Base-by-base conservation (phyloP, 495 filamentous ascomycete genomes). In the Rostrohypoxylon terebratum region DNA sequence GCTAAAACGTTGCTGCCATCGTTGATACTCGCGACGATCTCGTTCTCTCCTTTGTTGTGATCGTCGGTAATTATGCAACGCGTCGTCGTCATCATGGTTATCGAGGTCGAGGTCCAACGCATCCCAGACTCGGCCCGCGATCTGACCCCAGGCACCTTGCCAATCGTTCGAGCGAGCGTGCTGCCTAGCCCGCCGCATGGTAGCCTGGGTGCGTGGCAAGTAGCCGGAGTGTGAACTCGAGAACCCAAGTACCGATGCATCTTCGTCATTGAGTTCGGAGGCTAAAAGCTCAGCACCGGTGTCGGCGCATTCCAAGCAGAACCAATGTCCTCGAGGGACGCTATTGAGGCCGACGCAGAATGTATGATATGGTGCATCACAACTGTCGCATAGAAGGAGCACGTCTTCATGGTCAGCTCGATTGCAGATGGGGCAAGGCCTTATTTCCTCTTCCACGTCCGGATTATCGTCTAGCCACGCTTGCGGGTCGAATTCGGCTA, bases 381-480 rank as follows among this genome's bases (percentile, higher is more conserved):
- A 98, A 71, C 88, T 88, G 82, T 97, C 93, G 82, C 95, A 99
- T 33, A 94, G 85, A 58, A 98, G 87, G 25, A 97, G 87, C 0
- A 91, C 80, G 28, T 96, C 90, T 79, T 95, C 92, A 60, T 92
- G 86, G 66, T 93, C 93, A 62, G 87, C 81, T 50, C 87, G 83
- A 11, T 89, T 87, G 83, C 95, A 98, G 47, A 97, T 82, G n/a
- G 89, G 88, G 79, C 95, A 98, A 1, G 91, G 92, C 38, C 86
- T 88, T 59, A 80, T 81, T 62, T 88, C 86, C 48, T 83, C 75
- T 54, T 90, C 83, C 55, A 91, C 87, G 33, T 94, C 91, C 23
- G 86, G 84, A 63, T 93, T 90, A 36, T 91, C 89, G 58, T 93
- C 92, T 40, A 92, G 82, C 77, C 93, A 87, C 83, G 92, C 91